Base-by-base conservation (phyloP, 2,329 filamentous ascomycete genomes). In the Pseudophaeomoniella oleicola region DNA sequence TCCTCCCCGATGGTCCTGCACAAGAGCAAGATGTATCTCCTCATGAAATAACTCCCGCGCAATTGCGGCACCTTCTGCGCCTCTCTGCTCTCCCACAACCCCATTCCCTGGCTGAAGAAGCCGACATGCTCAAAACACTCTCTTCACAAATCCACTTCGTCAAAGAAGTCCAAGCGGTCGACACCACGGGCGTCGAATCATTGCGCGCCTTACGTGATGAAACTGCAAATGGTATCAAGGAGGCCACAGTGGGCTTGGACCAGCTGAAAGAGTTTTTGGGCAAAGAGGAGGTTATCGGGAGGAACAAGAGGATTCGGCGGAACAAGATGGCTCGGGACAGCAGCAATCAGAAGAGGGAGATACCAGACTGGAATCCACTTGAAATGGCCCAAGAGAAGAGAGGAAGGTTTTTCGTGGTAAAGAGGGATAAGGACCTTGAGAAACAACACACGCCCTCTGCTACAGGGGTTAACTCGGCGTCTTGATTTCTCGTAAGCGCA, bases 71-170 rank as follows among this genome's bases (percentile, higher is more conserved):
- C 56, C 75, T 96, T 6, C 77, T 94, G 22, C 81, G 83, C 13
- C 77, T 96, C 29, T 93, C 87, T 3, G 87, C 88, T 11, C 77
- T 98, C 0, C 86, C 88, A 0, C 69, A 69, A 1, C 86, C 88
- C 0, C 59, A 66, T 13, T 66, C 66, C 2, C 45, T 62, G 2
- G 65, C 65, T 36, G 78, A 86, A 47, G 80, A 93, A 54, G 50
- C 63, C 0, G 59, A 66, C 16, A 84, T 94, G 73, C 69, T 93
- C 3, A 53, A 69, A 15, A 87, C 79, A 1, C 69, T 98, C 2
- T 70, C 78, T 36, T 75, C 81, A 19, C 90, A 98, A 53, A 71
- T 98, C 0, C 79, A 81, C 50, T 98, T 98, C 52, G 86, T 96
- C n/a, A 77, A 74, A 42, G 75, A 85, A 43, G 77, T 96, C 14